These are phyloP conservation scores for Globisporangium rhizosaccharum DNA, from an alignment of 352 stramenopile species.

Conservation along the genomic window DNA sequence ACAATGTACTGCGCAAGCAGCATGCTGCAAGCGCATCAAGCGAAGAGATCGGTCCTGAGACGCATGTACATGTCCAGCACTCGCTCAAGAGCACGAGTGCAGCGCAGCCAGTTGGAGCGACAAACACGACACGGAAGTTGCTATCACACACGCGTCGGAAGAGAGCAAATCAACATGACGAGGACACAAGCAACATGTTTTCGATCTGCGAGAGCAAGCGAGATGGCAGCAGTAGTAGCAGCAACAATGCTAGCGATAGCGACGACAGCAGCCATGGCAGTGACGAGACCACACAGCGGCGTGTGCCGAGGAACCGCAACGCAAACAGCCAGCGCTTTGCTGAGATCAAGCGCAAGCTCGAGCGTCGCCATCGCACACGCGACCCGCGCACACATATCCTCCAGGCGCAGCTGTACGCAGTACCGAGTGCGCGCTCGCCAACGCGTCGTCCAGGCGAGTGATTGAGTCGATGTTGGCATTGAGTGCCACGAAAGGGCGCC, in stretches of 20 bases:
- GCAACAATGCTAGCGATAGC: background rate
- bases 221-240: background rate
- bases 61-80: conserved; percentile 12
- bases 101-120: background rate
- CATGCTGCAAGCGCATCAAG: background rate
- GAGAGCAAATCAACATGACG: conserved; percentile 12
- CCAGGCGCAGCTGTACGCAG: conserved; percentile 25
- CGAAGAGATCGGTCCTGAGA: conserved; percentile 12
- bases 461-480: background rate
- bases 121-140: conserved; percentile 6
- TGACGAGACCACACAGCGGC: background rate
- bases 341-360: conserved; percentile 31
- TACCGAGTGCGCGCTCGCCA: background rate
- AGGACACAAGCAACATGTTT: background rate
- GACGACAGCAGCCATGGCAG: background rate
- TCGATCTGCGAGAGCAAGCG: background rate
- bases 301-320: conserved; percentile 18
- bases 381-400: conserved; percentile 45
- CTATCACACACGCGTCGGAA: background rate
- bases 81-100: conserved; percentile 13
- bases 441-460: background rate
- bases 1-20: background rate
- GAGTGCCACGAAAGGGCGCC: no score
- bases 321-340: conserved; percentile 36
- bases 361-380: conserved; percentile 17